A percentile compares a stretch with the other conserved stretches of the same genome.
These are phyloP conservation scores for Paragyromitra xinjiangensis DNA, from an alignment of 495 filamentous ascomycete genomes.

Conservation along the genomic window DNA sequence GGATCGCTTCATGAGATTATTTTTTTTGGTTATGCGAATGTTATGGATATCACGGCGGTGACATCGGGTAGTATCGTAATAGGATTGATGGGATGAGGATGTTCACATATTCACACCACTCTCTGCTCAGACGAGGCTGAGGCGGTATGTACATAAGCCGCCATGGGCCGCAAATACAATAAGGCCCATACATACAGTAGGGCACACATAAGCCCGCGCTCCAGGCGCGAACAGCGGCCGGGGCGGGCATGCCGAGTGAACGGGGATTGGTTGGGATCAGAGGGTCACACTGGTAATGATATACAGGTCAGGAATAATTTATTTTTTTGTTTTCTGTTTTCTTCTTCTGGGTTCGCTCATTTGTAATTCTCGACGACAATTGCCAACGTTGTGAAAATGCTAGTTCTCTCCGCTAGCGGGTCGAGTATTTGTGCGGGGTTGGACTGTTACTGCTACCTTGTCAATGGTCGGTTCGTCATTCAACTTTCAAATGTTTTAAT, in stretches of 20 bases:
- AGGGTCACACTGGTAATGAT: conserved; percentile 13
- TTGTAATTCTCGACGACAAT: neutral
- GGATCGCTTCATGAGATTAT: neutral
- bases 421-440: neutral
- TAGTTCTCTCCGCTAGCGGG: conserved; percentile 3
- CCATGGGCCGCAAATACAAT: conserved; percentile 15
- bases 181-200: neutral
- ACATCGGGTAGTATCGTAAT: conserved; percentile 12
- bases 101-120: too few species aligned
- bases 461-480: neutral
- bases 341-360: neutral
- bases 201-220: conserved; percentile 33
- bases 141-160: conserved; percentile 29
- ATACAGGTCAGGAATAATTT: neutral
- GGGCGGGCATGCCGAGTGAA: conserved; percentile 29
- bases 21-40: too few species aligned
- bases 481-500: neutral
- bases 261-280: neutral
- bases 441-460: conserved; percentile 5
- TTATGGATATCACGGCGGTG: neutral
- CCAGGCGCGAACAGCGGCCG: conserved; percentile 38
- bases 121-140: conserved; percentile 6
- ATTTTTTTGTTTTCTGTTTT: neutral
- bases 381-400: neutral
- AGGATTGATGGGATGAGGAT: neutral